Percentiles rank a stretch among this genome's conserved stretches.
These are phyloP conservation scores for Fusarium nematophilum DNA, from an alignment of 2,329 filamentous ascomycete species.

Conservation along the genomic window DNA sequence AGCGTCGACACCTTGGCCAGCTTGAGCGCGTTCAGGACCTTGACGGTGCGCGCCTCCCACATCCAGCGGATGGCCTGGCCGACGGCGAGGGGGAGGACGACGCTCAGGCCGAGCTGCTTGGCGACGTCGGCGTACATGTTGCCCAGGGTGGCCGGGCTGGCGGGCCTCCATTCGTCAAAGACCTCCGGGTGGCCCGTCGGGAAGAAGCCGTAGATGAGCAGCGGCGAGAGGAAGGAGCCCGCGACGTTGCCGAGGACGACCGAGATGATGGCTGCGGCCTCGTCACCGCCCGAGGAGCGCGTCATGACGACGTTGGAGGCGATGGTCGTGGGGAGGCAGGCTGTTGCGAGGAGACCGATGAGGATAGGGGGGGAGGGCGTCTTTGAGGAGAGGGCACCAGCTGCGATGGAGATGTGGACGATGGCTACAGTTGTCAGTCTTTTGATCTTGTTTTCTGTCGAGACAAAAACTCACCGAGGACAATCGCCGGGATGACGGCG, in stretches of 20 bases:
- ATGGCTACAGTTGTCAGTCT: constrained; percentile 50
- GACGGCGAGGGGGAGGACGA: constrained; percentile 71
- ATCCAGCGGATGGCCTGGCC: constrained; percentile 69
- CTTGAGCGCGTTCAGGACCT: constrained; percentile 64
- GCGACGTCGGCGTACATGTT: constrained; percentile 75
- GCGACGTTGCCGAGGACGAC: constrained; percentile 77
- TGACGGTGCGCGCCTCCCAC: constrained; percentile 63
- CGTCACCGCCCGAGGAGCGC: constrained; percentile 73
- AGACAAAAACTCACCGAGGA: constrained; percentile 59
- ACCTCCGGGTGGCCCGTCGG: constrained; percentile 57
- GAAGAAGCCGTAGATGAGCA: constrained; percentile 71
- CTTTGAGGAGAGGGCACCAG: constrained; percentile 60
- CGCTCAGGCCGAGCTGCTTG: constrained; percentile 74
- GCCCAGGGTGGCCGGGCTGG: constrained; percentile 63
- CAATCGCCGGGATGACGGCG: constrained; percentile 71
- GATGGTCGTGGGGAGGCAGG: constrained; percentile 79
- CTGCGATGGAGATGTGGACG: constrained; percentile 60
- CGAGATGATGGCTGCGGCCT: constrained; percentile 73
- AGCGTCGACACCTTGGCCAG: constrained; percentile 61
- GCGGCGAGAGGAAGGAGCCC: constrained; percentile 75
- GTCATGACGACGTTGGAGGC: constrained; percentile 82
- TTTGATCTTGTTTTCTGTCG: background rate
- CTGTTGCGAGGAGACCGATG: constrained; percentile 73
- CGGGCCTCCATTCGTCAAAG: constrained; percentile 68
- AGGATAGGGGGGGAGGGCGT: constrained; percentile 73